Evolutionary conservation across 148 eudicot genomes (phyloP), one percentile per base, ranked within the genome.

Genomic region (Rhododendron mucronatum): DNA sequence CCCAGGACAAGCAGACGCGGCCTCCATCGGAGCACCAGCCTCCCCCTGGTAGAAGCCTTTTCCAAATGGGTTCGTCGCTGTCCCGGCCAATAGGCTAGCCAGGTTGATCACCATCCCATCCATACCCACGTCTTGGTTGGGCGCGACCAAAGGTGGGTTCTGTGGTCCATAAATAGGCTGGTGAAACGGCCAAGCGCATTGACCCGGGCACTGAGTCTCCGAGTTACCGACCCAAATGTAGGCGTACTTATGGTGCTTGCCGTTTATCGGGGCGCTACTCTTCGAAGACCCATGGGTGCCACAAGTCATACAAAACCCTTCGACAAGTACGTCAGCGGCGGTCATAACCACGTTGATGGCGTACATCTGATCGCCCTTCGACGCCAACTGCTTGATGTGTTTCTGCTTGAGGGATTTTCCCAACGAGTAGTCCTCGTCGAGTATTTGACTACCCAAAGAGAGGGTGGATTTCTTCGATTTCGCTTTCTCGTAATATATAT

Each of bases 171-270:
- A 87, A 1, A 83, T 50, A n/a, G 88, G 88, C 78, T 83, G 78
- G 83, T 83, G 39, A 78, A 26, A 83, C 3, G 85, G 85, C 85
- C 85, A 83, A 0, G 85, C 85, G 78, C 85, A 83, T 23, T 83
- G 85, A 15, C 88, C 88, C 16, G 88, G 88, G 33, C 88, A 87
- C 86, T 87, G 88, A 39, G 55, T 87, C 69, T 78, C 88, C 13
- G 88, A 78, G 86, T 87, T 87, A 0, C 88, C 88, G 2, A 87
- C 88, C 88, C 88, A 87, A 37, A 83, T 83, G 53, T 83, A 83
- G 41, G 85, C 41, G 4, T 44, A 83, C 59, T 67, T 83, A 55
- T 69, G 30, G 23, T 8, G 30, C 78, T 69, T 83, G 3, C 85
- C 78, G 6, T 83, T 83, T 12, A 45, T 9, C 53, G 4, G 21